Percentiles rank a stretch among this genome's conserved stretches.
phyloP scores from a whole-genome alignment of 495 filamentous ascomycete species.

The Beverwykella pulmonaria region DNA sequence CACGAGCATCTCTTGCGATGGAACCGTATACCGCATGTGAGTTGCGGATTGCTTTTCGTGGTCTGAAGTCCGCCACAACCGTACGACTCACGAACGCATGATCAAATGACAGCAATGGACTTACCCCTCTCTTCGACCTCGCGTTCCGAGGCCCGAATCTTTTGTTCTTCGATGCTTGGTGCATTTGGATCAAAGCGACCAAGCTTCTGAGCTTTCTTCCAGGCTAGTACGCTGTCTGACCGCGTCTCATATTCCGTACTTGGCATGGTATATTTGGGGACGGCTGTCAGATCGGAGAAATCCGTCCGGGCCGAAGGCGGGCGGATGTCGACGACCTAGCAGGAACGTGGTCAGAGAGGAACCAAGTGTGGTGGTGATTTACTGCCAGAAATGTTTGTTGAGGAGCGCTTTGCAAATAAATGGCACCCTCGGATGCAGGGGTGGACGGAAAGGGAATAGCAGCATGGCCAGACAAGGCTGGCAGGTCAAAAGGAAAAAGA shows the following conservation, averaged over 20 bases:
- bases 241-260: slow-evolving; percentile 78
- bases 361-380: slow-evolving; percentile 6
- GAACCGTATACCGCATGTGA: neutral
- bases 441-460: slow-evolving; percentile 14
- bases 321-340: slow-evolving; percentile 77
- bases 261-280: slow-evolving; percentile 86
- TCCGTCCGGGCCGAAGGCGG: slow-evolving; percentile 71
- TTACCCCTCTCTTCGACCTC: slow-evolving; percentile 67
- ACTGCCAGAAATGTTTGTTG: neutral
- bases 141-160: slow-evolving; percentile 62
- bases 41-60: slow-evolving; percentile 15
- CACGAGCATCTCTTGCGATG: slow-evolving; percentile 21
- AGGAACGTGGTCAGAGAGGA: slow-evolving; percentile 34
- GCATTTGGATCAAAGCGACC: slow-evolving; percentile 92
- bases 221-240: slow-evolving; percentile 83
- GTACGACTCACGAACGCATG: slow-evolving; percentile 18
- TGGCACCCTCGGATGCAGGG: slow-evolving; percentile 14
- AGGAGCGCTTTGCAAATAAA: neutral
- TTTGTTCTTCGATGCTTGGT: slow-evolving; percentile 63
- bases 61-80: slow-evolving; percentile 6
- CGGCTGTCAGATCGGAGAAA: slow-evolving; percentile 74
- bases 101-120: slow-evolving; percentile 18
- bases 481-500: slow-evolving; percentile 5
- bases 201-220: slow-evolving; percentile 88
- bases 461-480: slow-evolving; percentile 7